A percentile compares a stretch with the other conserved stretches of the same genome.
These are phyloP conservation scores for Neurospora crassa DNA, from an alignment of 2,329 filamentous ascomycete genomes.

Conservation along the genomic window DNA sequence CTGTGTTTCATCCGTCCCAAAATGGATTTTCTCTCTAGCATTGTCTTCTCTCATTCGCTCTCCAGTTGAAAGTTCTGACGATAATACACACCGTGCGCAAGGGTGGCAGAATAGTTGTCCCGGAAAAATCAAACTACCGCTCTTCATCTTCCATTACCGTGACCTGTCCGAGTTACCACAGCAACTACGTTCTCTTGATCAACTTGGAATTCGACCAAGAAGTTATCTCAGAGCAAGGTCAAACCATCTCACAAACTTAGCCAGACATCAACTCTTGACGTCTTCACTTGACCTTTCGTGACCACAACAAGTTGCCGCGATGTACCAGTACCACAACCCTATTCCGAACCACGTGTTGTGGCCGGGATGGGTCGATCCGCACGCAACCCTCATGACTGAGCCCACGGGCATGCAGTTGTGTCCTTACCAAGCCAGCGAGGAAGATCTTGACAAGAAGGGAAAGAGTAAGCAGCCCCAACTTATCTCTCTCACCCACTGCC, in stretches of 20 bases:
- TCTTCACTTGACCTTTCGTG: not conserved
- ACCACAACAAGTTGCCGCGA: not conserved
- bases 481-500: not conserved
- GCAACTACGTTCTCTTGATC: not conserved
- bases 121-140: not conserved
- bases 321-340: not conserved
- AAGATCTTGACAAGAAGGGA: not conserved
- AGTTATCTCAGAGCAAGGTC: not conserved
- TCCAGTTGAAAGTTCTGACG: not conserved
- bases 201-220: not conserved
- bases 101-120: fast-evolving
- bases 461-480: not conserved
- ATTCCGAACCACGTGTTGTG: not conserved
- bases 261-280: not conserved
- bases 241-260: not conserved
- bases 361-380: not conserved
- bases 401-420: not conserved
- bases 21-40: not conserved
- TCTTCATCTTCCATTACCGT: not conserved
- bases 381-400: not conserved
- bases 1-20: not conserved
- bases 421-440: not conserved
- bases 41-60: not conserved
- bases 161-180: not conserved
- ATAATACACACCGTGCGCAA: not conserved